phyloP scores from a whole-genome alignment of 208 protist species.

The Trypanosoma congolense region DNA sequence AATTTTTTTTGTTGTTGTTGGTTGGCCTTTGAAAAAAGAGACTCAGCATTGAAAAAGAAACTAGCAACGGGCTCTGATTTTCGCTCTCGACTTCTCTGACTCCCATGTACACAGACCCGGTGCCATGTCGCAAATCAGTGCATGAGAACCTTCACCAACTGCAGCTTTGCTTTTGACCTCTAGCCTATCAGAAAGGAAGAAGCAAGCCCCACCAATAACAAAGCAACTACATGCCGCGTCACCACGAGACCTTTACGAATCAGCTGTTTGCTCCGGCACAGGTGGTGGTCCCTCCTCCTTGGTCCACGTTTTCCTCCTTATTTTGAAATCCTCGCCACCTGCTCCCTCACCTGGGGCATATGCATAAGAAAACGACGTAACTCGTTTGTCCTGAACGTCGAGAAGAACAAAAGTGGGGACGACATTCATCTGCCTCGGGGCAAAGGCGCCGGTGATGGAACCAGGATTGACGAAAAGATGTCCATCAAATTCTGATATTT shows the following conservation, averaged over 20 bases:
- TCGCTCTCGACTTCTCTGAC: too few relatives aligned
- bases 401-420: constrained; percentile 96
- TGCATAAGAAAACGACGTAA: constrained; percentile 73
- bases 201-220: too few relatives aligned
- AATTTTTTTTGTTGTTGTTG: too few relatives aligned
- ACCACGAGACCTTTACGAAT: not conserved
- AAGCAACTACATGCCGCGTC: too few relatives aligned
- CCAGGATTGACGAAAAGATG: constrained; percentile 99
- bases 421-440: constrained; percentile 48
- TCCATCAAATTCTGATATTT: constrained; percentile 92
- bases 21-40: too few relatives aligned
- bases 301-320: constrained; percentile 75
- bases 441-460: constrained; percentile 97
- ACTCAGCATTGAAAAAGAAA: too few relatives aligned
- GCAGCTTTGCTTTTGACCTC: too few relatives aligned
- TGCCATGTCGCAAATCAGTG: too few relatives aligned
- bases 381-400: constrained; percentile 89
- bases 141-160: too few relatives aligned
- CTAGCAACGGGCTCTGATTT: too few relatives aligned
- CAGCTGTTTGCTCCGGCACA: not conserved
- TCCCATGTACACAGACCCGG: too few relatives aligned
- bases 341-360: constrained; percentile 29
- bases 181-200: too few relatives aligned
- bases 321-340: constrained; percentile 28
- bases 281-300: constrained; percentile 19